Base-by-base conservation (phyloP, 148 eudicot species). In the Chenopodium berlandieri region DNA sequence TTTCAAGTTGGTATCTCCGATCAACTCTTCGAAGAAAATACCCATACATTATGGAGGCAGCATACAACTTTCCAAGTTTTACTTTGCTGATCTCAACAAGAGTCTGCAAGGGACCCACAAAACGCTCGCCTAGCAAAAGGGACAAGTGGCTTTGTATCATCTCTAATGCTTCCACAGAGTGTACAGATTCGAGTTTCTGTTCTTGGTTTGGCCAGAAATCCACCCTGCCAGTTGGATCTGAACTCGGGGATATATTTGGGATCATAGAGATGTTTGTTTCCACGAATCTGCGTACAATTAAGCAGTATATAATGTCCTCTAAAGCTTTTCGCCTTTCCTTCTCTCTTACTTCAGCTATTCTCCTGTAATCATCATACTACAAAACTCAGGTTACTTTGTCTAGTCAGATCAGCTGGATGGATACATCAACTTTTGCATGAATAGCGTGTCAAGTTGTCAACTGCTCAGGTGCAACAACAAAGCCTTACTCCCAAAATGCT, bases 171-270 rank as follows among this genome's bases (percentile, higher is more conserved):
- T 96, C 98, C 0, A 90, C 77, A 46, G 98, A 94, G 86, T 94
- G 98, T 12, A 96, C 90, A 0, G 98, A 91, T 79, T 89, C 91
- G 19, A 96, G 91, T 82, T 90, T 90, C 78, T 87, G 85, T 81
- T 94, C 98, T 88, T 96, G 99, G 85, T 92, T 90, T 22, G 98
- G 98, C 99, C 99, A 96, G 81, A 89, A 90, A 79, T 92, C 99
- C 31, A 94, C 86, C 84, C 94, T 88, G 68, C 94, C 97, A 14
- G 90, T 80, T 75, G 88, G 88, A 80, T 91, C 95, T 48, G 89
- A 78, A 65, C 89, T 87, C 30, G 85, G 84, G 22, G 87, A 47
- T 47, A 96, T 62, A 85, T 86, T 90, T 25, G 97, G 97, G 86
- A 92, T 92, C 99, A 96, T 88, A 44, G 87, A 68, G 80, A 96